Evolutionary conservation across 257 asterid genomes (phyloP).

Genomic region (Fraxinus excelsior): DNA sequence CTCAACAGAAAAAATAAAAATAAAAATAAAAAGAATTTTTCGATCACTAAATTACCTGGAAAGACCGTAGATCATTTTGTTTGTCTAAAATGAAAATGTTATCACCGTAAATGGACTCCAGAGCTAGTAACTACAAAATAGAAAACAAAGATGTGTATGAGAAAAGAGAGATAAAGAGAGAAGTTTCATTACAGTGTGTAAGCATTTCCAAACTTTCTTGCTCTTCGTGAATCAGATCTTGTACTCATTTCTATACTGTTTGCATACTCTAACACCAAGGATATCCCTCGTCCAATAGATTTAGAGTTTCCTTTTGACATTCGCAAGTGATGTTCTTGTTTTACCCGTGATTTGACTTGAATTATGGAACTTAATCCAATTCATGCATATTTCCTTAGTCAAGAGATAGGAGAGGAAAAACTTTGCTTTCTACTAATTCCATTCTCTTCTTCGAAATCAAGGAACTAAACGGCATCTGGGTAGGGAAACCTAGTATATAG

Average conservation of each 20-base stretch:
- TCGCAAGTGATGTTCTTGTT: background rate
- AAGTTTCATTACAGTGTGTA: background rate
- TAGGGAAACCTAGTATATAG: background rate
- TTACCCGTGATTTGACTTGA: background rate
- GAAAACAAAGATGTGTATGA: conserved; percentile 4
- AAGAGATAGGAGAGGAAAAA: background rate
- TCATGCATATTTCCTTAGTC: background rate
- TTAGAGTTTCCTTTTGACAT: background rate
- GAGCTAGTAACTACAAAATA: conserved; percentile 66
- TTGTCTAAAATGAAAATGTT: conserved; percentile 56
- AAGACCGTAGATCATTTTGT: conserved; percentile 56
- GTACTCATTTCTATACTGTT: background rate
- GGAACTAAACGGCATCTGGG: background rate
- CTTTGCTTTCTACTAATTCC: background rate
- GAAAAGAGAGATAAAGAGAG: conserved; percentile 9
- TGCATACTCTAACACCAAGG: background rate
- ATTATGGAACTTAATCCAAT: no score
- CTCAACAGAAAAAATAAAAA: background rate
- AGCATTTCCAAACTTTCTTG: background rate
- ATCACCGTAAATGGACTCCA: conserved; percentile 87
- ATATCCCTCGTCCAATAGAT: background rate
- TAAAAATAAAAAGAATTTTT: background rate
- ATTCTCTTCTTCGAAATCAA: background rate
- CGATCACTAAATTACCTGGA: conserved; percentile 56
- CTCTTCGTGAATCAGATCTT: background rate